Evolutionary conservation across 768 basidiomycete species (phyloP), one percentile per base, ranked within the genome.

Genomic region (Leccinum uliginosum): DNA sequence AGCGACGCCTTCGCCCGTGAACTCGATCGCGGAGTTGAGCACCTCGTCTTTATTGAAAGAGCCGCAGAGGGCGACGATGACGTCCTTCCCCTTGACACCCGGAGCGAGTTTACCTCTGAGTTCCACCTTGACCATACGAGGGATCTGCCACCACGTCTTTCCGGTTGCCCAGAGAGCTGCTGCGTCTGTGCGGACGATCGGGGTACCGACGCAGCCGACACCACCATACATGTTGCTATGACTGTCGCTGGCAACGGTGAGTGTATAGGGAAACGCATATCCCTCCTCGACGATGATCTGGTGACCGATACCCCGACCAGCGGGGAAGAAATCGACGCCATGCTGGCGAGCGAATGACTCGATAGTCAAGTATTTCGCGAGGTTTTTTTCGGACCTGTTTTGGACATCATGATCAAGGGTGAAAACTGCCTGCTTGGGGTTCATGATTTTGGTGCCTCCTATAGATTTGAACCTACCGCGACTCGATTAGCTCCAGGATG

Each of bases 201-300:
- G 93, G 0, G 97, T 99, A 3, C 97, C 97, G 3, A 99, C 85
- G 67, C 95, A 96, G 1, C 93, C 96, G 4, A 99, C 91, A 32
- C 95, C 97, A 17, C 97, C 97, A 67, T 99, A 99, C 91, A 98
- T 98, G 71, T 99, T 99, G 67, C 90, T 92, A 73, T 97, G 95
- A 70, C 91, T 94, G 74, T 96, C 94, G 65, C 89, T 92, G 7
- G 94, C 95, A 27, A 99, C 97, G 2, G 96, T 97, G 67, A 99
- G 83, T 17, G 92, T 92, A 57, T 94, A 78, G 0, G 97, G 97
- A 72, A 97, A 98, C 0, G 97, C 96, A 69, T 98, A 99, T 1
- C 97, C 97, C 70, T 99, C 97, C 72, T 99, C 97, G 21, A 99
- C 86, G 55, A 99, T 87, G 57, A 98, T 81, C 70, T 99, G 97